phyloP scores from a whole-genome alignment of 1,284 basidiomycete species.

The Cryptococcus sp. region DNA sequence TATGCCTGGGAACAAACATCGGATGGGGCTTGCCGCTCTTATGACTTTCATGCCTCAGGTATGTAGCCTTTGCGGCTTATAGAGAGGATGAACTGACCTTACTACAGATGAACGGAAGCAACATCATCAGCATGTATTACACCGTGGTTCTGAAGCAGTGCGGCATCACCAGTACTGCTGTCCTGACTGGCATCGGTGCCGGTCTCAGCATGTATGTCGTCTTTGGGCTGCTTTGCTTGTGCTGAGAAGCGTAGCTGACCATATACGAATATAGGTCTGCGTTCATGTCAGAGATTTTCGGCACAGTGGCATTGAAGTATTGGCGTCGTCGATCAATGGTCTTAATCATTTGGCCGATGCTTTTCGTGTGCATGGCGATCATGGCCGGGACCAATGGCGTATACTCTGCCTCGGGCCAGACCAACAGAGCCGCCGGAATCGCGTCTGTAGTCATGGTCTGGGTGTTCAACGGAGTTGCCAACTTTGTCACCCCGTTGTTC shows the following conservation, averaged over 20 bases:
- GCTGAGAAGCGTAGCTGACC: no score
- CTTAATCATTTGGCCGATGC: conserved; percentile 21
- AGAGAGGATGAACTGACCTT: background rate
- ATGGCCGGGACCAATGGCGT: conserved; percentile 15
- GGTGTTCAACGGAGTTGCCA: conserved; percentile 22
- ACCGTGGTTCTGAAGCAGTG: conserved; percentile 14
- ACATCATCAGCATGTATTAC: conserved; percentile 24
- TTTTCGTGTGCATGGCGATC: conserved; percentile 18
- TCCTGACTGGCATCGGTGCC: conserved; percentile 24
- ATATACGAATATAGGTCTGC: conserved; percentile 1
- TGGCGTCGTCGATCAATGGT: conserved; percentile 19
- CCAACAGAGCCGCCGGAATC: conserved; percentile 10
- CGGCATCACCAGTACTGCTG: conserved; percentile 18
- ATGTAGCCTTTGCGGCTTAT: background rate
- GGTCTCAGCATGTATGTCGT: conserved; percentile 18
- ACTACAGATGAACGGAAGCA: conserved; percentile 13
- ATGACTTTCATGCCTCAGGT: conserved; percentile 24
- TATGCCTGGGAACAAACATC: conserved; percentile 15
- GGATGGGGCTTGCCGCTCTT: conserved; percentile 12
- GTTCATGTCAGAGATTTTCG: conserved; percentile 14
- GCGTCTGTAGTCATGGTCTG: conserved; percentile 23
- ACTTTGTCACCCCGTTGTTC: conserved; percentile 18
- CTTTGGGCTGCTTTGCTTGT: background rate
- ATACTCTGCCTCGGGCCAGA: conserved; percentile 1
- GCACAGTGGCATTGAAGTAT: conserved; percentile 13